phyloP scores from a whole-genome alignment of 108 stramenopile genomes.

The Skeletonema potamos region DNA sequence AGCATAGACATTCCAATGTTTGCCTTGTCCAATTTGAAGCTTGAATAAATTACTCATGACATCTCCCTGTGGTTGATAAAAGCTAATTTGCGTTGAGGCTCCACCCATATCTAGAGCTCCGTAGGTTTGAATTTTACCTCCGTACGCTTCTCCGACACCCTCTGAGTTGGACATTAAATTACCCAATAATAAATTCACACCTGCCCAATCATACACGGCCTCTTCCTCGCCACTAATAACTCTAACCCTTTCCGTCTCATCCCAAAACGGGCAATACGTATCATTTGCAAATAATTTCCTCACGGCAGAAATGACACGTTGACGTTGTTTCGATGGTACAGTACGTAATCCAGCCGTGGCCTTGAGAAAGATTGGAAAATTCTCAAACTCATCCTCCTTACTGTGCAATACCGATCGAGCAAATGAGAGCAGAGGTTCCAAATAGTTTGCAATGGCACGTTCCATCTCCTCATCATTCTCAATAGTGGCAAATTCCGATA shows the following conservation, averaged over 20 bases:
- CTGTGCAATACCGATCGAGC: constrained; percentile 75
- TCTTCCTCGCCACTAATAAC: constrained; percentile 93
- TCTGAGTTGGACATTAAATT: constrained; percentile 62
- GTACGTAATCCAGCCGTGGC: constrained; percentile 88
- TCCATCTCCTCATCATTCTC: constrained; percentile 45
- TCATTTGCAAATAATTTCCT: constrained; percentile 65
- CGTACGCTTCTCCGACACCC: constrained; percentile 52
- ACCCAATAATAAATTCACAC: constrained; percentile 81
- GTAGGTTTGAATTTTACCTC: constrained; percentile 54
- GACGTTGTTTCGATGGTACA: constrained; percentile 57
- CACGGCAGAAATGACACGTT: constrained; percentile 62
- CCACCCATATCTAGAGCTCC: constrained; percentile 92
- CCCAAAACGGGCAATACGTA: constrained; percentile 76
- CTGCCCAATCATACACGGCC: constrained; percentile 91
- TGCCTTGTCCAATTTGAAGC: constrained; percentile 80
- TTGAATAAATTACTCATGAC: constrained; percentile 83
- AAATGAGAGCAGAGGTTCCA: constrained; percentile 83
- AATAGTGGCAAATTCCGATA: constrained; percentile 61
- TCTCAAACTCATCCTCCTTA: constrained; percentile 60
- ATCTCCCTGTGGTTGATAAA: constrained; percentile 81
- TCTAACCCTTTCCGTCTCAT: constrained; percentile 72
- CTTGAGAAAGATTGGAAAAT: constrained; percentile 90
- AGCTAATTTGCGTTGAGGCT: constrained; percentile 84
- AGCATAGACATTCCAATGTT: constrained; percentile 91
- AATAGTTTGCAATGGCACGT: constrained; percentile 62